Conservation (phyloP, 345 rosid species). For the Cardamine resedifolia region DNA sequence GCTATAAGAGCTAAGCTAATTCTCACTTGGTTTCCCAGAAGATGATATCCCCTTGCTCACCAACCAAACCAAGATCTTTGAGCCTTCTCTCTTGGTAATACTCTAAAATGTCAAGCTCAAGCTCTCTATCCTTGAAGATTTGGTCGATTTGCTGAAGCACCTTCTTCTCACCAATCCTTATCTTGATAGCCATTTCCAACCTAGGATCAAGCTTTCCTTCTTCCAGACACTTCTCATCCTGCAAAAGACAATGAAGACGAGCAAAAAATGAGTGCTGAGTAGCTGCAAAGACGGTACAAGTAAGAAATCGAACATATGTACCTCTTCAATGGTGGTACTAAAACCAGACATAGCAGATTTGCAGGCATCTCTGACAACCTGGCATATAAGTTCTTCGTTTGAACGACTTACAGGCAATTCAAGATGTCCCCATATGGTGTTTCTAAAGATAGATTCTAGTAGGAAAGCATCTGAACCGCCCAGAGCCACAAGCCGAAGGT, state of each 20-base stretch:
- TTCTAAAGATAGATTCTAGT: constrained; percentile 80
- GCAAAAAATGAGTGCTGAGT: not conserved
- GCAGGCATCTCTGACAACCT: constrained; percentile 69
- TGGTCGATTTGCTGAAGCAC: constrained; percentile 74
- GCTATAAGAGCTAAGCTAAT: not conserved
- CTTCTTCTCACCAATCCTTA: constrained; percentile 80
- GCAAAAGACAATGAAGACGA: constrained; percentile 20
- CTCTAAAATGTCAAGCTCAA: constrained; percentile 64
- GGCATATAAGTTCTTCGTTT: constrained; percentile 88
- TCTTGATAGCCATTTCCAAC: constrained; percentile 59
- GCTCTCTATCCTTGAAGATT: constrained; percentile 64
- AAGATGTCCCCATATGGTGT: constrained; percentile 87
- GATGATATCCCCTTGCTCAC: constrained; percentile 96
- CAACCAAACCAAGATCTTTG: constrained; percentile 83
- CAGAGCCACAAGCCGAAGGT: constrained; percentile 75
- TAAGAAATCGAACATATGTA: constrained; percentile 1
- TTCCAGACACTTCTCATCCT: constrained; percentile 73
- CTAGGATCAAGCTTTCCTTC: constrained; percentile 49
- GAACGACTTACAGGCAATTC: constrained; percentile 75
- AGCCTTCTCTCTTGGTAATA: constrained; percentile 94
- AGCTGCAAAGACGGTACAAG: constrained; percentile 11
- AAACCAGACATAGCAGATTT: constrained; percentile 79
- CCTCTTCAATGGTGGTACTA: constrained; percentile 80
- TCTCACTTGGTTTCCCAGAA: constrained; percentile 71
- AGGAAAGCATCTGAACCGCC: constrained; percentile 65